Percentiles rank a stretch among this genome's conserved stretches.
Evolutionary conservation across 2,329 filamentous ascomycete genomes (phyloP).

Genomic region (Trichothecium roseum): DNA sequence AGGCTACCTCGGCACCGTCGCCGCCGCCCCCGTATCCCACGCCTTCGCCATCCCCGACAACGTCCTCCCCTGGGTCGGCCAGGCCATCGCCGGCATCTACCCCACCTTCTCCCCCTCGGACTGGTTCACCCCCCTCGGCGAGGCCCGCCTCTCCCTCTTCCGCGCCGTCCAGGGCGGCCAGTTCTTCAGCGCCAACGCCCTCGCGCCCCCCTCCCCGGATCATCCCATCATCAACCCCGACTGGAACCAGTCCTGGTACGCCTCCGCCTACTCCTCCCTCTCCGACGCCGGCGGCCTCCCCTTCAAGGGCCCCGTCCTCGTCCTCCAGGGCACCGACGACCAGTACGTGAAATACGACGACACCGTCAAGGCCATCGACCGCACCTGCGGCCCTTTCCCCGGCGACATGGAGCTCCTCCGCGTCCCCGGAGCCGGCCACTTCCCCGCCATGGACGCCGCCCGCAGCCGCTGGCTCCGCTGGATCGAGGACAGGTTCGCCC

Average conservation of each 20-base stretch:
- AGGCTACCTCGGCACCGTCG: conserved; percentile 6
- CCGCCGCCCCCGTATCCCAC: conserved; percentile 5
- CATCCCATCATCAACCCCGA: not conserved
- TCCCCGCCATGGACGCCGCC: conserved; percentile 7
- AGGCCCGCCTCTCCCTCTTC: conserved; percentile 1
- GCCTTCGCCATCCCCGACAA: not conserved
- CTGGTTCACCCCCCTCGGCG: conserved; percentile 18
- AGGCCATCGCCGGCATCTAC: conserved; percentile 3
- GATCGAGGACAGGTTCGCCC: conserved; percentile 10
- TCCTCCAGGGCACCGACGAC: conserved; percentile 14
- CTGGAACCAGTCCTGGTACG: conserved; percentile 2
- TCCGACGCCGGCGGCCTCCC: conserved; percentile 1
- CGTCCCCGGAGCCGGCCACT: conserved; percentile 6
- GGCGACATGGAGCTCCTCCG: conserved; percentile 9
- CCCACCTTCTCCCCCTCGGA: conserved; percentile 4
- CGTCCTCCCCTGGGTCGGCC: not conserved
- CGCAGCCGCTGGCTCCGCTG: conserved; percentile 9
- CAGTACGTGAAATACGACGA: conserved; percentile 6
- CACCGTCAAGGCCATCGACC: conserved; percentile 4
- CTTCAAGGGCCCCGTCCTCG: not conserved
- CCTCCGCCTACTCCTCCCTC: not conserved
- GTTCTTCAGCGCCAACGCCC: not conserved
- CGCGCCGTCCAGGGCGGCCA: conserved; percentile 2
- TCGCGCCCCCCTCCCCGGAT: not conserved
- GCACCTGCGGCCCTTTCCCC: conserved; percentile 6